These are phyloP conservation scores for Raddia distichophylla DNA, from an alignment of 176 grass and related monocot species.

Conservation along the genomic window DNA sequence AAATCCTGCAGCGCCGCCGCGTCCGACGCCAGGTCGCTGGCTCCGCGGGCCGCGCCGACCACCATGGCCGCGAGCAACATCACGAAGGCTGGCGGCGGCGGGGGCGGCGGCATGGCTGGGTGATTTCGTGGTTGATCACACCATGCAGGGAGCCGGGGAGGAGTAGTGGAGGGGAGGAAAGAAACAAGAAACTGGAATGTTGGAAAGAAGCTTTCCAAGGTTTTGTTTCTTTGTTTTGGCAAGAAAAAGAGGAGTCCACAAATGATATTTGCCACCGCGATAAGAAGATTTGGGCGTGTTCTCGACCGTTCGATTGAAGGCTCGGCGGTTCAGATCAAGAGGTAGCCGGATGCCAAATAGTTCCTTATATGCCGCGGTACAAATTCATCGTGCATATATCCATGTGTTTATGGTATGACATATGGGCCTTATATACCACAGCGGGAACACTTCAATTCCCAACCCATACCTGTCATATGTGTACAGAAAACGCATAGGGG, in stretches of 20 bases:
- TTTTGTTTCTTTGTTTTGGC: slow-evolving; percentile 36
- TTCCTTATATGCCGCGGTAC: too few relatives aligned
- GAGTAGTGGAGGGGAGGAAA: slow-evolving; percentile 14
- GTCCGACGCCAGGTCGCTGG: slow-evolving; percentile 57
- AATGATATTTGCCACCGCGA: not conserved
- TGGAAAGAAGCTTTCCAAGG: slow-evolving; percentile 35
- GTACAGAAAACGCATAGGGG: too few relatives aligned
- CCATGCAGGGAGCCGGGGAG: slow-evolving; percentile 36
- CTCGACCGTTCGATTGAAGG: not conserved
- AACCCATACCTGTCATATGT: too few relatives aligned
- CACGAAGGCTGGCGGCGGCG: slow-evolving; percentile 20
- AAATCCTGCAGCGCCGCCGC: slow-evolving; percentile 52
- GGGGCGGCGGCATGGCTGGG: slow-evolving; percentile 42
- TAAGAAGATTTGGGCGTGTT: not conserved
- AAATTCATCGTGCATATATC: too few relatives aligned
- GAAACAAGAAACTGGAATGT: slow-evolving; percentile 39
- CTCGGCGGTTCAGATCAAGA: not conserved
- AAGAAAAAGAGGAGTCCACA: not conserved
- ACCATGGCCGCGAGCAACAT: slow-evolving; percentile 26
- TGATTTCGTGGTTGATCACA: slow-evolving; percentile 35
- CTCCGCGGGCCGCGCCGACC: slow-evolving; percentile 6
- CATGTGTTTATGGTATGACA: too few relatives aligned
- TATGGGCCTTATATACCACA: too few relatives aligned
- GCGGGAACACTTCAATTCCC: too few relatives aligned
- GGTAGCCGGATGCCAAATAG: not conserved